These are phyloP conservation scores for Austroboletus niveus DNA, from an alignment of 1,284 basidiomycete species.

Conservation along the genomic window DNA sequence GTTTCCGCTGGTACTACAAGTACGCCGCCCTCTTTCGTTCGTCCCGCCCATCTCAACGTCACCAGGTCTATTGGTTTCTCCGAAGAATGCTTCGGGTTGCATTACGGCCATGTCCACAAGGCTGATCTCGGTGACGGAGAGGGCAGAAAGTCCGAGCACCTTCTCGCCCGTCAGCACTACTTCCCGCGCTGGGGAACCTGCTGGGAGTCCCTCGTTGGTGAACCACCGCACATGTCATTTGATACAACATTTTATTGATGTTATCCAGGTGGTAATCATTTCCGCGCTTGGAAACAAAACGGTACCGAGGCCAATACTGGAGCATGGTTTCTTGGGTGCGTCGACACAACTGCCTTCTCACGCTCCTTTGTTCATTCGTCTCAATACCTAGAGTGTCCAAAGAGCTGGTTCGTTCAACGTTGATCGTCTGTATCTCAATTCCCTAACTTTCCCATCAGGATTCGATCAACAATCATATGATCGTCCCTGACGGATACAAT, in stretches of 20 bases:
- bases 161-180: slow-evolving; percentile 67
- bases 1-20: slow-evolving; percentile 62
- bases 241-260: neutral
- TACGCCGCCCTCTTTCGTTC: slow-evolving; percentile 18
- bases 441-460: slow-evolving; percentile 38
- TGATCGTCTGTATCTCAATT: neutral
- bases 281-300: slow-evolving; percentile 73
- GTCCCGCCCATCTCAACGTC: slow-evolving; percentile 1
- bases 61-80: slow-evolving; percentile 75
- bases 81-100: slow-evolving; percentile 69
- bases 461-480: slow-evolving; percentile 65
- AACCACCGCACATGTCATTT: slow-evolving; percentile 31
- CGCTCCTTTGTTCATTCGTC: neutral
- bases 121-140: slow-evolving; percentile 75
- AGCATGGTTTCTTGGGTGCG: slow-evolving; percentile 73
- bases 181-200: slow-evolving; percentile 67
- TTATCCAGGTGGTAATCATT: slow-evolving; percentile 55
- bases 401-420: slow-evolving; percentile 48
- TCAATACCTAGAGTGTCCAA: slow-evolving; percentile 58
- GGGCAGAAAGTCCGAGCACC: slow-evolving; percentile 57
- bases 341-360: neutral
- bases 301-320: slow-evolving; percentile 59
- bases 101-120: slow-evolving; percentile 62
- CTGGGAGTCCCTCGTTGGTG: slow-evolving; percentile 67
- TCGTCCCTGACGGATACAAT: slow-evolving; percentile 75